Conservation (phyloP, 2,329 filamentous ascomycete genomes). For the Fusarium miscanthi region DNA sequence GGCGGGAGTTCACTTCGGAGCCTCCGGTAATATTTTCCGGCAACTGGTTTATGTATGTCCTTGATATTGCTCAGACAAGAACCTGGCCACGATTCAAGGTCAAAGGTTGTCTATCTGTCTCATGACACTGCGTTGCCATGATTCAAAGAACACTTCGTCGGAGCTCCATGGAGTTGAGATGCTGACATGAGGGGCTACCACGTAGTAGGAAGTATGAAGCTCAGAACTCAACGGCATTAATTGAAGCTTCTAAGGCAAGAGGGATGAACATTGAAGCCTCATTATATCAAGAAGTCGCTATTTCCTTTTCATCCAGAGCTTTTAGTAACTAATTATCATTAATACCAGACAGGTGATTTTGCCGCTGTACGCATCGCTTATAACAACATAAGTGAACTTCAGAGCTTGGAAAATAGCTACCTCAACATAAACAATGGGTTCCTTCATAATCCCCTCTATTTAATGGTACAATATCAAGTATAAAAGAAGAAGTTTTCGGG, state of each 20-base stretch:
- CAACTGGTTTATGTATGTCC: neutral
- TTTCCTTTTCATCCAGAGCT: neutral
- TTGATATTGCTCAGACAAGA: neutral
- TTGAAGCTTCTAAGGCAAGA: neutral
- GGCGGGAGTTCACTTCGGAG: conserved; percentile 20
- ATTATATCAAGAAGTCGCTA: neutral
- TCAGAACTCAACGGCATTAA: neutral
- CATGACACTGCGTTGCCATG: neutral
- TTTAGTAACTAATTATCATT: neutral
- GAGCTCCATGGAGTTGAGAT: neutral
- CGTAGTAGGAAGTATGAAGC: neutral
- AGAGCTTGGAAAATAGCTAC: neutral
- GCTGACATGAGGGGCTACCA: neutral
- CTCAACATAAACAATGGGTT: no score
- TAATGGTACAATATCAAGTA: neutral
- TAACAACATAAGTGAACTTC: neutral
- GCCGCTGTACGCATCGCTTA: no score
- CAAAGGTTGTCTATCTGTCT: neutral
- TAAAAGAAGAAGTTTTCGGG: neutral
- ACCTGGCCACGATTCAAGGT: no score
- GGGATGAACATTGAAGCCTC: neutral
- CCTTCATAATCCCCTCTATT: neutral
- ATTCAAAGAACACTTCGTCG: neutral
- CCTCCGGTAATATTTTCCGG: neutral
- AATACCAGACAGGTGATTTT: neutral